A percentile compares a stretch with the other conserved stretches of the same genome.
phyloP scores from a whole-genome alignment of 192 early-diverging fungal genomes.

The Entophlyctis luteolus region DNA sequence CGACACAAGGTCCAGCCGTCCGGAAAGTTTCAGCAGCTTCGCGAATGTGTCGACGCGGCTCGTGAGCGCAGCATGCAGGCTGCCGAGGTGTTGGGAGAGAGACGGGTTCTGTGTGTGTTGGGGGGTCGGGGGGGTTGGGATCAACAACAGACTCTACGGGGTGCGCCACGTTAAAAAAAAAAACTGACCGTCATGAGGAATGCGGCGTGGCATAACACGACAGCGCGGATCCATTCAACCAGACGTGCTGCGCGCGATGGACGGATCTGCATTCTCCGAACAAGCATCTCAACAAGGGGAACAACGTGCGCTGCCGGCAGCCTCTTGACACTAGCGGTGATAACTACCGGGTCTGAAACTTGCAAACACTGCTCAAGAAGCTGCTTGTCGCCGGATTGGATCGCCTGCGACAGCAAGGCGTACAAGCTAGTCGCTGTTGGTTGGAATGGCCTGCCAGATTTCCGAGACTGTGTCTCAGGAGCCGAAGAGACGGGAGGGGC shows the following conservation, averaged over 20 bases:
- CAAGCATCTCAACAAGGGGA: conserved; percentile 41
- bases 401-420: conserved; percentile 40
- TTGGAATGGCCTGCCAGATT: background rate
- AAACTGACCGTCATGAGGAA: conserved; percentile 43
- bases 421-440: conserved; percentile 42
- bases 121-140: background rate
- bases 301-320: conserved; percentile 37
- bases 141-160: background rate
- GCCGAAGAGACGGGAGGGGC: background rate
- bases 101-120: conserved; percentile 18
- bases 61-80: conserved; percentile 36
- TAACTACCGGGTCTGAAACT: conserved; percentile 30
- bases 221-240: conserved; percentile 49
- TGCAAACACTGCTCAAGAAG: conserved; percentile 41
- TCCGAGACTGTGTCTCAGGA: background rate
- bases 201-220: conserved; percentile 38
- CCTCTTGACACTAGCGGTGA: conserved; percentile 39
- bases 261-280: conserved; percentile 28
- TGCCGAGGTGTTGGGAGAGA: conserved; percentile 25
- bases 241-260: conserved; percentile 37
- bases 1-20: conserved; percentile 44
- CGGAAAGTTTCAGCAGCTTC: conserved; percentile 41
- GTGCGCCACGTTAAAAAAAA: background rate
- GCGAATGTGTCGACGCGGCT: conserved; percentile 19
- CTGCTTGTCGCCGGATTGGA: conserved; percentile 39